Conservation (phyloP, 352 stramenopile species). For the Globisporangium iwayamae region DNA sequence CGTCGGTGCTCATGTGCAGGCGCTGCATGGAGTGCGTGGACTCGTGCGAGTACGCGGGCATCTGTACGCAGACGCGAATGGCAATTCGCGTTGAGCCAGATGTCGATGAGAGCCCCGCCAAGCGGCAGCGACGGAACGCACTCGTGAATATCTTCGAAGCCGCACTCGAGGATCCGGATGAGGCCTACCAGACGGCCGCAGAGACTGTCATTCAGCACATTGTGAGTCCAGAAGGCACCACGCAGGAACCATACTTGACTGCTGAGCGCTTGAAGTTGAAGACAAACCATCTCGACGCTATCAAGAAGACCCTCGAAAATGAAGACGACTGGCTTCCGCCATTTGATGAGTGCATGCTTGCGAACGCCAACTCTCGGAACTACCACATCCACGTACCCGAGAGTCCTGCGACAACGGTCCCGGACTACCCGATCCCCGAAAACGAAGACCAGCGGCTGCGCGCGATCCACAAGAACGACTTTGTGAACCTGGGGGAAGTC, state of each 20-base stretch:
- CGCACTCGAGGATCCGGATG: conserved; percentile 20
- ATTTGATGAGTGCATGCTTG: conserved; percentile 23
- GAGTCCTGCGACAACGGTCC: neutral
- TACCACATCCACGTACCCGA: neutral
- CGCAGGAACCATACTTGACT: conserved; percentile 1
- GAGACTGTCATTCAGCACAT: conserved; percentile 41
- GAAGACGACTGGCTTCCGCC: neutral
- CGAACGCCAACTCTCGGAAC: neutral
- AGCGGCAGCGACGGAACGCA: neutral
- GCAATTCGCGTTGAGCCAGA: conserved; percentile 7
- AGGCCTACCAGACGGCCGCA: conserved; percentile 25
- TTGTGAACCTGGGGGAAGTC: neutral
- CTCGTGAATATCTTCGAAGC: conserved; percentile 15
- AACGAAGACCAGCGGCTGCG: neutral
- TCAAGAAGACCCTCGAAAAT: neutral
- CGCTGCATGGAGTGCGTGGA: conserved; percentile 45
- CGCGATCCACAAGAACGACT: neutral
- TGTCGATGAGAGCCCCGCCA: neutral
- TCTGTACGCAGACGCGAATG: conserved; percentile 12
- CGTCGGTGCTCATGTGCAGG: conserved; percentile 30
- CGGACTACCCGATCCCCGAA: neutral
- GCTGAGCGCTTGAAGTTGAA: neutral
- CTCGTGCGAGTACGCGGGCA: conserved; percentile 33
- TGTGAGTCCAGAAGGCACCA: neutral
- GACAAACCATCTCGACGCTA: neutral